Evolutionary conservation across 371 early-diverging fungal genomes (phyloP), one percentile per base, ranked within the genome.

Genomic region (Saksenaea vasiformis): DNA sequence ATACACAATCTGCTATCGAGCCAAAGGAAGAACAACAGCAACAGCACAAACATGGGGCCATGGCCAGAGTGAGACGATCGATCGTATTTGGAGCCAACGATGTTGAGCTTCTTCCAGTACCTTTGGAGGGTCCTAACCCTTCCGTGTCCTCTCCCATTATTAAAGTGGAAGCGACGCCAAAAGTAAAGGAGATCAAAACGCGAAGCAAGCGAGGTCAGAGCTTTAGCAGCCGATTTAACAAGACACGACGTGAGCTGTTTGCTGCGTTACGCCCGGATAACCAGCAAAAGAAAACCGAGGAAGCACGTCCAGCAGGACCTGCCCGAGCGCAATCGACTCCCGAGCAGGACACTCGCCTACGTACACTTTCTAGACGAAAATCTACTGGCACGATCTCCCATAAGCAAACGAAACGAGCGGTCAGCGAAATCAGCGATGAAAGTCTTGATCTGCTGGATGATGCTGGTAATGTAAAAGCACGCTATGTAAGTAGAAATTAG

Each of bases 401-500:
- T 27, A 41, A 31, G 4, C 28, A 34, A 14, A 24, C 9, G 41
- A 37, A 54, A 41, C 39, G 55, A 17, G 27, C 34, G n/a, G 22
- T 24, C 9, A 44, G 43, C n/a, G 47, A 26, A 15, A 26, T 19
- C 43, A 43, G 34, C 31, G 60, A 62, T 10, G 69, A 65, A 44
- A 44, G 58, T 1, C 54, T 69, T 1, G 61, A 64, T 22, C 19
- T 69, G 41, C 19, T 55, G 11, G 60, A 69, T 22, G 31, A 36
- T 3, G 36, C 54, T 53, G 69, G 69, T 7, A 28, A 28, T 37
- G 41, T 67, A 15, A 51, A 56, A 39, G 71, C 67, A 15, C 65
- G 66, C 22, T 72, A 68, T 61, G 72, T 72, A 68, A 60, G 66
- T 47, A 35, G 22, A 56, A 4, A 9, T 31, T 14, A 38, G n/a